Percentiles rank a stretch among this genome's conserved stretches.
phyloP scores from a whole-genome alignment of 331 rosid genomes.

The Phaseolus coccineus region DNA sequence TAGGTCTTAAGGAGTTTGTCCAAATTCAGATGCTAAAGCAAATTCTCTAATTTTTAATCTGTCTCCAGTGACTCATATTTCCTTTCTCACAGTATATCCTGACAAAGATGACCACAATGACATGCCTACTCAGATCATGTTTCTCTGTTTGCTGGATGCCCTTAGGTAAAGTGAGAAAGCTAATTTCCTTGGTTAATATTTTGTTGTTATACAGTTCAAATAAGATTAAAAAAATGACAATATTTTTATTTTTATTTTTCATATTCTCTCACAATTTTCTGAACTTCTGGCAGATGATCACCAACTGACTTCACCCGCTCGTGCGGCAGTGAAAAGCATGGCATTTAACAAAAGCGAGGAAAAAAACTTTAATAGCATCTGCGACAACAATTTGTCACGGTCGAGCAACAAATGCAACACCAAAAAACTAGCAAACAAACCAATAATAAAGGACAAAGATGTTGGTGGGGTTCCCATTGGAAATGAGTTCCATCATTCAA shows the following conservation, averaged over 20 bases:
- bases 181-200: background rate
- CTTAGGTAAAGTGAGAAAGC: slow-evolving; percentile 47
- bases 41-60: slow-evolving; percentile 44
- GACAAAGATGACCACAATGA: slow-evolving; percentile 50
- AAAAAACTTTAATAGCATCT: background rate
- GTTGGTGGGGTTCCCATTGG: slow-evolving; percentile 3
- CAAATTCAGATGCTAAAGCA: slow-evolving; percentile 42
- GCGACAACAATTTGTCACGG: slow-evolving; percentile 31
- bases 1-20: background rate
- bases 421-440: slow-evolving; percentile 32
- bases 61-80: background rate
- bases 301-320: slow-evolving; percentile 48
- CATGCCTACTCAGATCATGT: slow-evolving; percentile 62
- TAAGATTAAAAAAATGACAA: background rate
- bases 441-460: slow-evolving; percentile 37
- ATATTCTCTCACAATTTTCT: background rate
- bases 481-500: slow-evolving; percentile 46
- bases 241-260: background rate
- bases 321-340: slow-evolving; percentile 37
- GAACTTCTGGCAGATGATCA: slow-evolving; percentile 47
- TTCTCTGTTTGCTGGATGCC: slow-evolving; percentile 56
- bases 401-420: slow-evolving; percentile 31
- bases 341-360: slow-evolving; percentile 34
- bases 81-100: background rate
- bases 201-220: background rate